Conservation (phyloP, 2,329 filamentous ascomycete species). For the Plenodomus biglobosus region DNA sequence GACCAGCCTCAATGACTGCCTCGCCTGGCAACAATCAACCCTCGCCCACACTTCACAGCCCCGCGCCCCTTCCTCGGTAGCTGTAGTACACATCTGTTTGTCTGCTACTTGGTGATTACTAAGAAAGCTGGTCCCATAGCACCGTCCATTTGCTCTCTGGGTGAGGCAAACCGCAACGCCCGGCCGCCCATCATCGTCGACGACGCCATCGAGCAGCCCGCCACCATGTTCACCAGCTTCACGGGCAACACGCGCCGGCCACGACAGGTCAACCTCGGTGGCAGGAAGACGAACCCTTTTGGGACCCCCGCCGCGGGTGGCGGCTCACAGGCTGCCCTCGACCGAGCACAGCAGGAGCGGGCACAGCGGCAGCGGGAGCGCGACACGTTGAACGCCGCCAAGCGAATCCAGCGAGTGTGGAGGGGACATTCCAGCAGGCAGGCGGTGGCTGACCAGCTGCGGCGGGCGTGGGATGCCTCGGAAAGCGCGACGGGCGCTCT, state of each 20-base stretch:
- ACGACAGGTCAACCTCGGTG: constrained; percentile 92
- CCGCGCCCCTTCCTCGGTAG: too few species aligned
- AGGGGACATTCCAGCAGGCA: constrained; percentile 70
- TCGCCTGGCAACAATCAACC: background rate
- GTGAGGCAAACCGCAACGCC: background rate
- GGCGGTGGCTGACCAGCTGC: constrained; percentile 57
- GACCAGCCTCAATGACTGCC: background rate
- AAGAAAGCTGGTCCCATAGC: too few species aligned
- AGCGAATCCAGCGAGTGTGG: constrained; percentile 77
- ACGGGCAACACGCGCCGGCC: constrained; percentile 82
- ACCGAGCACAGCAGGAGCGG: constrained; percentile 84
- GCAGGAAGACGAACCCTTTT: constrained; percentile 79
- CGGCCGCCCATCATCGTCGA: background rate
- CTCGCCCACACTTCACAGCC: too few species aligned
- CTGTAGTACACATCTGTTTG: too few species aligned
- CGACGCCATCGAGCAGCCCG: constrained; percentile 5
- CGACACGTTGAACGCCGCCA: constrained; percentile 71
- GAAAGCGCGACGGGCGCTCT: constrained; percentile 21
- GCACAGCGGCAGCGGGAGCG: constrained; percentile 78
- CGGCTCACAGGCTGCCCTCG: constrained; percentile 74
- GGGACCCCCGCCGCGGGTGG: constrained; percentile 59
- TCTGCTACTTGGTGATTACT: too few species aligned
- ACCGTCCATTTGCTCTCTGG: too few species aligned
- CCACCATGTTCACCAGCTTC: constrained; percentile 84
- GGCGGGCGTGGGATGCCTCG: constrained; percentile 35